These are phyloP conservation scores for Suillus luteus DNA, from an alignment of 768 basidiomycete genomes.

Conservation along the genomic window DNA sequence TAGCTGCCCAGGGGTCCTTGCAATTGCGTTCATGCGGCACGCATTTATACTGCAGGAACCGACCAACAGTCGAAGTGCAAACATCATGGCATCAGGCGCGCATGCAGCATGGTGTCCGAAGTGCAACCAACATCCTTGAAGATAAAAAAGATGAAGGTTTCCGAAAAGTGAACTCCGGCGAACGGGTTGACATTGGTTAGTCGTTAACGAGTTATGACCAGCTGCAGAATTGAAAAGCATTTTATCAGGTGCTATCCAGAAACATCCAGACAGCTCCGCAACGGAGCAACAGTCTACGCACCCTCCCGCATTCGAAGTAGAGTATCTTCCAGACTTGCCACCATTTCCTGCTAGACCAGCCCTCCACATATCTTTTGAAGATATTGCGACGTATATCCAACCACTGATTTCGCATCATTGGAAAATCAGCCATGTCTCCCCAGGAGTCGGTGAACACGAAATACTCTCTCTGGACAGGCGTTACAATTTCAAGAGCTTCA, in stretches of 20 bases:
- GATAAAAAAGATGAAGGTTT: not conserved
- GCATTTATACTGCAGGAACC: not conserved
- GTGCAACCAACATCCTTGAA: not conserved
- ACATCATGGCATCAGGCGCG: not conserved
- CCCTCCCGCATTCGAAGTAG: not conserved
- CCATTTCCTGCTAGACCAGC: slow-evolving; percentile 35
- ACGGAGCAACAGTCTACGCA: slow-evolving; percentile 10
- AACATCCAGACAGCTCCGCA: not conserved
- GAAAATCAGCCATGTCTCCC: slow-evolving; percentile 24
- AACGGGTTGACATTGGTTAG: not conserved
- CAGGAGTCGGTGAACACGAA: slow-evolving; percentile 15
- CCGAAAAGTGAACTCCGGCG: not conserved
- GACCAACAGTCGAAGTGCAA: not conserved
- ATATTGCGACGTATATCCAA: slow-evolving; percentile 35
- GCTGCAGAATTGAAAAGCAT: not conserved
- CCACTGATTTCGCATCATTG: slow-evolving; percentile 40
- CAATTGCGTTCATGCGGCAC: not conserved
- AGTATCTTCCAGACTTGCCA: slow-evolving; percentile 28
- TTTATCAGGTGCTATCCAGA: not conserved
- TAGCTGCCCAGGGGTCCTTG: not conserved
- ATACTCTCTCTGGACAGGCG: slow-evolving; percentile 31
- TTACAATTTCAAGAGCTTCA: slow-evolving; percentile 29
- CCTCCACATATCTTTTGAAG: slow-evolving; percentile 34
- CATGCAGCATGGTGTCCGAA: not conserved
- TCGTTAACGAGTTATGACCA: not conserved